Percentiles rank a stretch among this genome's conserved stretches.
phyloP scores from a whole-genome alignment of 768 basidiomycete genomes.

The Leccinellum albellum region DNA sequence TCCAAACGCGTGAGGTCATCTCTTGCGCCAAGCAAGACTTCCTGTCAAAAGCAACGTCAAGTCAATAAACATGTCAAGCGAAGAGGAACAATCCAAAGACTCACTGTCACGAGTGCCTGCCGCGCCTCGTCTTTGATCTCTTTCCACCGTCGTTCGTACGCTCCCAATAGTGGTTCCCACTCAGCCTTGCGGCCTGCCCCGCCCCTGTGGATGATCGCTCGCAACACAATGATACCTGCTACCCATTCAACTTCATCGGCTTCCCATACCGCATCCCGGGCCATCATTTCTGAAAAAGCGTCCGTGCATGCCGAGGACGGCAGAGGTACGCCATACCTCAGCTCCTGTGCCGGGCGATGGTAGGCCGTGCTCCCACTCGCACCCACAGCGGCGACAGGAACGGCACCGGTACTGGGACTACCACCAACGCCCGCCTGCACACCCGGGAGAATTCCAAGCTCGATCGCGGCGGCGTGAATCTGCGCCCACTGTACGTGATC shows the following conservation, averaged over 20 bases:
- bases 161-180: constrained; percentile 51
- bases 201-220: constrained; percentile 54
- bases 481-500: constrained; percentile 67
- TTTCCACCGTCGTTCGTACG: constrained; percentile 65
- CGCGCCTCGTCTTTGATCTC: constrained; percentile 66
- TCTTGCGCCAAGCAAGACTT: constrained; percentile 48
- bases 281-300: constrained; percentile 58
- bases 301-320: constrained; percentile 21
- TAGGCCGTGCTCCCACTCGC: constrained; percentile 22
- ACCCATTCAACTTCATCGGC: constrained; percentile 67
- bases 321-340: constrained; percentile 35
- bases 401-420: no score
- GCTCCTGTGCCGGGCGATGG: constrained; percentile 34
- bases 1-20: constrained; percentile 52
- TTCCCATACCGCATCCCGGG: constrained; percentile 65
- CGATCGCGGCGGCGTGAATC: constrained; percentile 61
- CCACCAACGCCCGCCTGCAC: neutral
- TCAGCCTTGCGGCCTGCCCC: constrained; percentile 48
- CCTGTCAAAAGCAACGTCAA: constrained; percentile 30
- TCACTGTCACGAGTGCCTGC: constrained; percentile 57
- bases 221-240: constrained; percentile 55
- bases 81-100: constrained; percentile 1
- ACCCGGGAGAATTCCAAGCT: constrained; percentile 46
- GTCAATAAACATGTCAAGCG: neutral
- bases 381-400: neutral